Evolutionary conservation across 2,329 filamentous ascomycete species (phyloP).

Genomic region (Fusarium albidum): DNA sequence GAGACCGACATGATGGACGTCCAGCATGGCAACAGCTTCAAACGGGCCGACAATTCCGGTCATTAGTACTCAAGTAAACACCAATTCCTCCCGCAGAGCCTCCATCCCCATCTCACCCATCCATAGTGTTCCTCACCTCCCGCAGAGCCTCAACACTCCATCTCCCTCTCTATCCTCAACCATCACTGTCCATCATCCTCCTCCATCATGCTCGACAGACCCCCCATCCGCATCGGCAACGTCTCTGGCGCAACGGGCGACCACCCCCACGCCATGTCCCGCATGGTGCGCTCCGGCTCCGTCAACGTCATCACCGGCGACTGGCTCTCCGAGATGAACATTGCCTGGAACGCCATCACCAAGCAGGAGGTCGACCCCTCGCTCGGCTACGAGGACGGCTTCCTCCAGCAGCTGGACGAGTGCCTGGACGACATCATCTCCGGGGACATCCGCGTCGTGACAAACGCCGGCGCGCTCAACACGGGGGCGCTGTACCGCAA

Average conservation of each 20-base stretch:
- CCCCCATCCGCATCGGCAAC: slow-evolving; percentile 44
- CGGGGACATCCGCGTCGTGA: slow-evolving; percentile 47
- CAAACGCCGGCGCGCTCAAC: slow-evolving; percentile 52
- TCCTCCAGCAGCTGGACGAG: slow-evolving; percentile 53
- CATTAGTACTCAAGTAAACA: too few species aligned
- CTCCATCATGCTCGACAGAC: slow-evolving; percentile 40
- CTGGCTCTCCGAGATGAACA: slow-evolving; percentile 58
- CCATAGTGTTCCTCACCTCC: too few species aligned
- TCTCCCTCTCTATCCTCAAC: too few species aligned
- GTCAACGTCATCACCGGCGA: slow-evolving; percentile 51
- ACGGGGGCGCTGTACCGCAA: slow-evolving; percentile 44
- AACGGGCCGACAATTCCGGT: not conserved
- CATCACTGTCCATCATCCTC: too few species aligned
- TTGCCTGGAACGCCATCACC: slow-evolving; percentile 53
- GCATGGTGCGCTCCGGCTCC: slow-evolving; percentile 43
- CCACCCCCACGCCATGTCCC: slow-evolving; percentile 44
- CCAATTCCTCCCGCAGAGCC: too few species aligned
- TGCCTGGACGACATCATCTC: slow-evolving; percentile 47
- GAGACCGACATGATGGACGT: slow-evolving; percentile 15
- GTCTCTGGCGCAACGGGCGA: slow-evolving; percentile 47
- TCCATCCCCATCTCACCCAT: not conserved
- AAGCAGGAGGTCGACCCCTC: slow-evolving; percentile 44
- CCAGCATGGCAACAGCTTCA: slow-evolving; percentile 2
- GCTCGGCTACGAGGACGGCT: slow-evolving; percentile 49
- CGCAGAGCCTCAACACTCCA: too few species aligned